These are phyloP conservation scores for Cytidiella melzeri DNA, from an alignment of 768 basidiomycete genomes.

Conservation along the genomic window DNA sequence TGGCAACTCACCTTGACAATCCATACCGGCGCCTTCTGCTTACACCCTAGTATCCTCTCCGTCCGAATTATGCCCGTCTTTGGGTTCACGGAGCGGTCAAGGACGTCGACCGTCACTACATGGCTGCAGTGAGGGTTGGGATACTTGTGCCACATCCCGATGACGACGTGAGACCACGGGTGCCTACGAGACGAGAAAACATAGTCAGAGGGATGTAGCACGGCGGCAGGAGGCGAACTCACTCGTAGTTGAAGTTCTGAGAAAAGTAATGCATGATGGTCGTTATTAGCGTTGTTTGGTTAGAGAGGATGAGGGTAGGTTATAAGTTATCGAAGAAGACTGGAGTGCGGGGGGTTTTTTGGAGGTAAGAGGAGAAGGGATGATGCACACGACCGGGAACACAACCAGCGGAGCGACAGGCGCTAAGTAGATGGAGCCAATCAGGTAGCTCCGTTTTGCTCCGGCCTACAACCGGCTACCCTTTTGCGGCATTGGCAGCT, in stretches of 20 bases:
- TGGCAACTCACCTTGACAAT: slow-evolving; percentile 72
- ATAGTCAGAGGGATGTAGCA: slow-evolving; percentile 13
- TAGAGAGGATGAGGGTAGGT: slow-evolving; percentile 4
- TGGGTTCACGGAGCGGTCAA: slow-evolving; percentile 80
- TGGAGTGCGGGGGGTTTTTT: slow-evolving; percentile 6
- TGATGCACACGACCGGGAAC: slow-evolving; percentile 18
- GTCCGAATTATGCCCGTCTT: slow-evolving; percentile 85
- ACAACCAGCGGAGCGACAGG: not conserved
- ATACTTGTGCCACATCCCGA: slow-evolving; percentile 95
- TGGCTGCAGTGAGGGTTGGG: slow-evolving; percentile 90
- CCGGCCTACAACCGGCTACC: too few relatives aligned
- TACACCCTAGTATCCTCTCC: slow-evolving; percentile 84
- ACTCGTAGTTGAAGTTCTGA: slow-evolving; percentile 82
- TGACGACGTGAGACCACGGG: slow-evolving; percentile 85
- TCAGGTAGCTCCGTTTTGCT: not conserved
- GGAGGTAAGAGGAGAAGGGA: slow-evolving; percentile 11
- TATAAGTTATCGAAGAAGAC: slow-evolving; percentile 10
- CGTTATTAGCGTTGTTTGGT: not conserved
- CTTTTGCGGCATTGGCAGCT: too few relatives aligned
- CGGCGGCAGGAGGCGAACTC: slow-evolving; percentile 26
- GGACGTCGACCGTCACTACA: slow-evolving; percentile 80
- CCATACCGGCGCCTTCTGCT: slow-evolving; percentile 89
- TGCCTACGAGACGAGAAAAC: slow-evolving; percentile 45
- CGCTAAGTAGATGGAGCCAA: slow-evolving; percentile 1
- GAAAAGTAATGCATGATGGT: slow-evolving; percentile 78